Conservation (phyloP, 495 filamentous ascomycete genomes). For the Cudoniella acicularis region DNA sequence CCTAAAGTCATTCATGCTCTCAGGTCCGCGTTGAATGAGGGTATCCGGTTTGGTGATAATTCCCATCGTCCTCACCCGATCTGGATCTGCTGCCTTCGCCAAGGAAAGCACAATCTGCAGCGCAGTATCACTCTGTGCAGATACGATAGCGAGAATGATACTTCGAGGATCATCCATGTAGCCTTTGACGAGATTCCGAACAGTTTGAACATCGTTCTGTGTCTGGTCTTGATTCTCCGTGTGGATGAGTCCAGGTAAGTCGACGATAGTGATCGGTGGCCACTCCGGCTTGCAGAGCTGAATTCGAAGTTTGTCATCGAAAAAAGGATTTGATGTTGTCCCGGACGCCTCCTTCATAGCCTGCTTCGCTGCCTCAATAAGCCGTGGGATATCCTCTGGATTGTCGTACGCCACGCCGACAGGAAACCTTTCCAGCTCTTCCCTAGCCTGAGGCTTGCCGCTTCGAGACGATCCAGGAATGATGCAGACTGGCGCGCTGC, state of each 20-base stretch:
- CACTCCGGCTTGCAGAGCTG: too few relatives aligned
- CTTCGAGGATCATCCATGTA: slow-evolving; percentile 58
- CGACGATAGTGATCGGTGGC: slow-evolving; percentile 66
- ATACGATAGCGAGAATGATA: slow-evolving; percentile 63
- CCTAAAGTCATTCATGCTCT: slow-evolving; percentile 22
- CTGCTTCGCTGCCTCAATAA: too few relatives aligned
- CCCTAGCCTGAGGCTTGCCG: too few relatives aligned
- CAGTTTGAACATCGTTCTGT: slow-evolving; percentile 42
- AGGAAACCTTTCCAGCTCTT: too few relatives aligned
- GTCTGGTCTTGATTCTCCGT: slow-evolving; percentile 38
- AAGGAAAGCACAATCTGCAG: slow-evolving; percentile 65
- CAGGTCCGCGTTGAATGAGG: slow-evolving; percentile 3
- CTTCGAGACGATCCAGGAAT: too few relatives aligned
- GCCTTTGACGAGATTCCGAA: slow-evolving; percentile 45
- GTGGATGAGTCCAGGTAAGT: slow-evolving; percentile 60
- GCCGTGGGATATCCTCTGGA: too few relatives aligned
- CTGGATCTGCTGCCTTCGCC: slow-evolving; percentile 68
- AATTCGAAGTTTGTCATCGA: too few relatives aligned
- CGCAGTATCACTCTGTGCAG: slow-evolving; percentile 58
- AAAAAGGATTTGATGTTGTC: too few relatives aligned
- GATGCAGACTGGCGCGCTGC: too few relatives aligned
- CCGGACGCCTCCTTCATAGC: too few relatives aligned
- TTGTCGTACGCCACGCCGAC: too few relatives aligned
- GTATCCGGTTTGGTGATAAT: slow-evolving; percentile 83
- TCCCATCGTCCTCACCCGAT: slow-evolving; percentile 74